A percentile compares a stretch with the other conserved stretches of the same genome.
phyloP scores from a whole-genome alignment of 2,329 filamentous ascomycete genomes.

The Ophiostoma pallidulum region DNA sequence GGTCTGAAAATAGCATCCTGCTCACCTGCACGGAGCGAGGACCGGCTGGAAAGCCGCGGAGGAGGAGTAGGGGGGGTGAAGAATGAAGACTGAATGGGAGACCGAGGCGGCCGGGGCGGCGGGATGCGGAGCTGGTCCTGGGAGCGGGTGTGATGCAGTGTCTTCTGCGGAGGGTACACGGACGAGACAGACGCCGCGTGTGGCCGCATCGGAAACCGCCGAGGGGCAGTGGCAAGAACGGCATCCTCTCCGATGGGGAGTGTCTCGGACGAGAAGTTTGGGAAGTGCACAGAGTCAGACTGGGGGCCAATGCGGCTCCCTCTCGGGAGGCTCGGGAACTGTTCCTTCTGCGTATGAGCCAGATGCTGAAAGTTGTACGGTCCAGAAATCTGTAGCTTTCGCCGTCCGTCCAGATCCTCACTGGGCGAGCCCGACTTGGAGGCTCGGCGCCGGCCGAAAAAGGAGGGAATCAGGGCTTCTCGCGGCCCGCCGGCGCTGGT shows the following conservation, averaged over 20 bases:
- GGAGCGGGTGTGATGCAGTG: conserved; percentile 36
- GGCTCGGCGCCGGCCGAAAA: conserved; percentile 42
- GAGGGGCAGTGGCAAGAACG: conserved; percentile 11
- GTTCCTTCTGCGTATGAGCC: conserved; percentile 45
- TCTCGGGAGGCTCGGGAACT: conserved; percentile 32
- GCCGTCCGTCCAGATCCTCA: conserved; percentile 24
- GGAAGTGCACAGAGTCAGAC: conserved; percentile 38
- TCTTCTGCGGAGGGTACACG: conserved; percentile 21
- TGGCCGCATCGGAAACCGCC: conserved; percentile 22
- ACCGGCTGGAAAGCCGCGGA: conserved; percentile 46
- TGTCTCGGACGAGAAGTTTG: conserved; percentile 39
- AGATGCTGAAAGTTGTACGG: conserved; percentile 61
- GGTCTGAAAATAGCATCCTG: conserved; percentile 29
- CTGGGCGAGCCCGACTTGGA: conserved; percentile 24
- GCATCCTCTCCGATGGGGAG: conserved; percentile 19
- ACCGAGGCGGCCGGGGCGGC: conserved; percentile 42
- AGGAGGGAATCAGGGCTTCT: conserved; percentile 39
- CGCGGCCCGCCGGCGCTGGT: conserved; percentile 8
- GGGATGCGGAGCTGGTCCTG: conserved; percentile 40
- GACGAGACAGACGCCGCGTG: conserved; percentile 20
- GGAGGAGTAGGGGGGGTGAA: conserved; percentile 35
- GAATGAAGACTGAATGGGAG: conserved; percentile 30
- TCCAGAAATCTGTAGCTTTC: conserved; percentile 46
- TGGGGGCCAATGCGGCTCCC: conserved; percentile 33
- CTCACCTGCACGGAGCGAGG: conserved; percentile 35